Base-by-base conservation (phyloP, 805 yeast species). In the Pichia gijzeniarum region DNA sequence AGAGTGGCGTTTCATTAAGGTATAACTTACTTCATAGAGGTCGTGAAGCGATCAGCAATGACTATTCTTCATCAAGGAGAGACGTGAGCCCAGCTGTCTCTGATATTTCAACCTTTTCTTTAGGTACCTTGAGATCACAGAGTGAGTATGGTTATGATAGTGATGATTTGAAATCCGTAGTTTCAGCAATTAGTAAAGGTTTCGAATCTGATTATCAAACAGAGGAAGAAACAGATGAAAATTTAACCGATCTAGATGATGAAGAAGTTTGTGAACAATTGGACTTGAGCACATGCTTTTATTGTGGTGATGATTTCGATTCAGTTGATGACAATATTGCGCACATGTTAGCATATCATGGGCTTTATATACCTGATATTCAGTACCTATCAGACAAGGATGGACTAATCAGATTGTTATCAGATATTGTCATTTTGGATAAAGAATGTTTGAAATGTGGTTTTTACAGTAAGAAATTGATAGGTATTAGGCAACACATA, bases 401-500 rank as follows among this genome's bases (percentile, higher is more conserved):
- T 28, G 97, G 96, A 0, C 68, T 93, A 22, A 61, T 93, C 16
- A 63, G 67, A 3, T 84, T 82, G 58, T 64, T 93, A 46, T 88
- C 85, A 20, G 89, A 87, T 52, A 78, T 79, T 49, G 78, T 90
- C 38, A 82, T 88, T 13, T 66, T 82, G 25, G 95, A 95, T 25
- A 79, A 84, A 53, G 75, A 80, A 56, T 93, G 99, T 61, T 63
- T 90, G 35, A 77, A 79, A 52, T 93, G 99, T 63, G 73, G 74
- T 16, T 93, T 82, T 62, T 78, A 81, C 59, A 97, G 97, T 13
- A 77, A 77, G 50, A 78, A 78, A 42, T 61, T 90, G 34, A 87
- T 82, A 53, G 85, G 96, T 49, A 90, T 86, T 7, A 79, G 97
- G 52, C 93, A 87, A 38, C 99, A 93, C 64, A 77, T 87, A 78